Conservation (phyloP, 148 eudicot species). For the Tetragonia tetragonoides region DNA sequence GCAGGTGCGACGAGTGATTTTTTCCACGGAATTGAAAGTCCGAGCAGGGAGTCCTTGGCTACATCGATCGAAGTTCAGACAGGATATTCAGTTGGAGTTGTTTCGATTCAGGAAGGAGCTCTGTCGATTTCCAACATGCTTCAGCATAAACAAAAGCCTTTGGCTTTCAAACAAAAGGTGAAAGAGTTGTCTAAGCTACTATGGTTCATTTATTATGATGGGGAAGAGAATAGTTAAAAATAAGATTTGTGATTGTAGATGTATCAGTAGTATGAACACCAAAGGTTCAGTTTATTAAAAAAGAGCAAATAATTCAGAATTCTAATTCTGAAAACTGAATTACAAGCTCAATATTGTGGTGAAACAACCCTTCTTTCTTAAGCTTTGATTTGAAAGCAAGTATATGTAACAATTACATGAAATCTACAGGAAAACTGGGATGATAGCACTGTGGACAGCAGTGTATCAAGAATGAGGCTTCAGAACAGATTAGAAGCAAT, state of each 20-base stretch:
- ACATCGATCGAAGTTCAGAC: conserved; percentile 80
- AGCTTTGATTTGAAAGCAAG: not conserved
- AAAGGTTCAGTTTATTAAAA: not conserved
- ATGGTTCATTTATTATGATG: not conserved
- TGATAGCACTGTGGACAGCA: conserved; percentile 73
- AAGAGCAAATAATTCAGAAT: not conserved
- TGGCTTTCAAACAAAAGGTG: conserved; percentile 56
- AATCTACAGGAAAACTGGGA: conserved; percentile 74
- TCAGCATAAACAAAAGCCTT: conserved; percentile 41
- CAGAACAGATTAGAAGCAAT: conserved; percentile 74
- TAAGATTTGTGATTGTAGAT: too few relatives aligned
- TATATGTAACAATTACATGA: not conserved
- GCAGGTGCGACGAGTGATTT: conserved; percentile 22
- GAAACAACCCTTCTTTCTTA: not conserved
- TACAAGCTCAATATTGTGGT: not conserved
- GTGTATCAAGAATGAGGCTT: conserved; percentile 54
- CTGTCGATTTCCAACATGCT: conserved; percentile 25
- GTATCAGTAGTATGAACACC: too few relatives aligned
- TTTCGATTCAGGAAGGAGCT: conserved; percentile 44
- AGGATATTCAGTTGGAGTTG: conserved; percentile 49
- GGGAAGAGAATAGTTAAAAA: not conserved
- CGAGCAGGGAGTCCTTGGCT: conserved; percentile 48
- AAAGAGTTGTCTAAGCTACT: not conserved
- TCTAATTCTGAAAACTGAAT: not conserved
- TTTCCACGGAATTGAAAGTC: conserved; percentile 38